Evolutionary conservation across 768 basidiomycete species (phyloP), one percentile per base, ranked within the genome.

Genomic region (Pulveroboletus ravenelii): DNA sequence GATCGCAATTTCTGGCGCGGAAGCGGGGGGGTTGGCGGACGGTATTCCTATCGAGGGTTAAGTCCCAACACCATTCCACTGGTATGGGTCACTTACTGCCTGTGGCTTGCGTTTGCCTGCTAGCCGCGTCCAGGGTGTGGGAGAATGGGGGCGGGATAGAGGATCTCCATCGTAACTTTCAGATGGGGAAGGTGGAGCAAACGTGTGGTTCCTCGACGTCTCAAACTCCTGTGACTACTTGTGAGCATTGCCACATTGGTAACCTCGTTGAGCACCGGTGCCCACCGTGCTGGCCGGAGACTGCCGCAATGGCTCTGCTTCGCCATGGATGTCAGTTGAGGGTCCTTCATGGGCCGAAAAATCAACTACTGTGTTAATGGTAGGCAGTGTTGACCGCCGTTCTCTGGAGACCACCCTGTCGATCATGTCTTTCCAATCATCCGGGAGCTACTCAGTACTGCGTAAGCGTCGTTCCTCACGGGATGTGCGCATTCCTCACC

Each of bases 11-110:
- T 70, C 57, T 69, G 71, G 40, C 68, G 65, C 31, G 71, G 73
- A 23, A 80, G 64, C 25, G 80, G 80, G 3, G 80, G 80, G 1
- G 80, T 82, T 5, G 80, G 80, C 39, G 80, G 79, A n/a, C 80
- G 74, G 61, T 79, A 82, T 31, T 71, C 64, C 80, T 80, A 48
- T 5, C 43, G 14, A 59, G 36, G 30, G 37, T 41, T 49, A 45
- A 53, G 48, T 45, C 17, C 29, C 25, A 12, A 41, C 41, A 14
- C 29, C n/a, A 43, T 46, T 43, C 40, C 32, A 45, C 41, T 32
- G 17, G 10, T 2, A 46, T 37, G 27, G 18, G 25, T 41, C 43
- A 52, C 67, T 52, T 52, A 69, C 69, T 7, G 47, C 53, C 46
- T 62, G 67, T 39, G 54, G 50, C 45, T 56, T 67, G 55, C 61